These are phyloP conservation scores for Coniochaeta ligniaria DNA, from an alignment of 2,329 filamentous ascomycete species.

Conservation along the genomic window DNA sequence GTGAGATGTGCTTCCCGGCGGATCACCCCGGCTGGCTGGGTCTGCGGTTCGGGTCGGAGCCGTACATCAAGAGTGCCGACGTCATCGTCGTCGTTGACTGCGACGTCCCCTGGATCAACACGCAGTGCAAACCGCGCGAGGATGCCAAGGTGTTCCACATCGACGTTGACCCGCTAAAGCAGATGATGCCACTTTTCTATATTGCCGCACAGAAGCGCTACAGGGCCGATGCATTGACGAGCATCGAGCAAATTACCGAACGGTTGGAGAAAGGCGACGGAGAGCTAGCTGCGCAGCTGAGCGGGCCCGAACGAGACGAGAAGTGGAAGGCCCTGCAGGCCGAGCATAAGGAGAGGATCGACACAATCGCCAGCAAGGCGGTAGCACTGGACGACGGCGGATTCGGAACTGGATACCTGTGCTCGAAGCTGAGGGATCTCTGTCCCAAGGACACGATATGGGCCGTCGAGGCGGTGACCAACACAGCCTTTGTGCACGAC, in stretches of 20 bases:
- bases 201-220: conserved; percentile 59
- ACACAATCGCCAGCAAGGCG: conserved; percentile 48
- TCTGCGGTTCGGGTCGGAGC: conserved; percentile 66
- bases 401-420: conserved; percentile 46
- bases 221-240: conserved; percentile 55
- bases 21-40: conserved; percentile 63
- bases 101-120: conserved; percentile 92
- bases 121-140: conserved; percentile 50
- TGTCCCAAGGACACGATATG: conserved; percentile 54
- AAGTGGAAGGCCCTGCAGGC: conserved; percentile 49
- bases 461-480: conserved; percentile 68
- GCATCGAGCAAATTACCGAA: conserved; percentile 62
- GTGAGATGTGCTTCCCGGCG: conserved; percentile 75
- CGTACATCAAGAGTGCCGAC: conserved; percentile 68
- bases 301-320: conserved; percentile 23
- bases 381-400: conserved; percentile 54
- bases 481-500: conserved; percentile 58
- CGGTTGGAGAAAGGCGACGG: conserved; percentile 43
- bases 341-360: conserved; percentile 51
- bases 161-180: conserved; percentile 60
- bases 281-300: conserved; percentile 31
- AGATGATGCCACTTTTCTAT: conserved; percentile 69
- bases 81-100: conserved; percentile 81
- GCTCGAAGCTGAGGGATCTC: conserved; percentile 23
- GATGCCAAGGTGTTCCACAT: conserved; percentile 55